Base-by-base conservation (phyloP, 345 rosid genomes). In the Barbarea vulgaris region DNA sequence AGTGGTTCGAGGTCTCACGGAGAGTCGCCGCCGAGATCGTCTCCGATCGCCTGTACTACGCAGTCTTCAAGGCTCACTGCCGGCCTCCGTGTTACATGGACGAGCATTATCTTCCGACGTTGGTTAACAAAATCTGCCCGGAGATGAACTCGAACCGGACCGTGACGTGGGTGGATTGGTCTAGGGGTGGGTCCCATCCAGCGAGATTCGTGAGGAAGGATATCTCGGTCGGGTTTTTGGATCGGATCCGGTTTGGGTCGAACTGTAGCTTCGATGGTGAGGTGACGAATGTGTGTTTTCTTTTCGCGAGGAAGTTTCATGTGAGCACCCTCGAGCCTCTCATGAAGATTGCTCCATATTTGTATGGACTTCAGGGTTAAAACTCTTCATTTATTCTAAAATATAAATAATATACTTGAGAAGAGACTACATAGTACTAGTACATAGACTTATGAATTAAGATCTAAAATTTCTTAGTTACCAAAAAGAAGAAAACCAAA, bases 151-250 rank as follows among this genome's bases (percentile, higher is more conserved):
- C 80, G 6, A 84, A 84, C 57, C 72, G 86, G 69, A 77, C 70
- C 14, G 68, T 83, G 34, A 83, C 90, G 53, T 84, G 86, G 90
- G 87, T 81, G 9, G 87, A 83, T 70, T 84, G 87, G 84, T 83
- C 85, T 0, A 75, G 67, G 22, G 64, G 79, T 41, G 86, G 85
- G 53, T 78, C 87, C 3, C 85, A 83, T 54, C 86, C 90, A 3
- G 82, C 64, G 39, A 79, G 6, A 63, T 86, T 84, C 11, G 79
- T 62, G 42, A 73, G 68, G 72, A 77, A 65, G 41, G 83, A 50
- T 52, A 72, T 84, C 10, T 61, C 81, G 2, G 64, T 72, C 59
- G 85, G 58, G 61, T 81, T 84, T 18, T 22, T 84, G 68, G 75
- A 84, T 72, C 22, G 63, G 69, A 62, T 78, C 25, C 81, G 87